Percentiles rank a stretch among this genome's conserved stretches.
These are phyloP conservation scores for Akanthomyces muscarius DNA, from an alignment of 2,329 filamentous ascomycete genomes.

Conservation along the genomic window DNA sequence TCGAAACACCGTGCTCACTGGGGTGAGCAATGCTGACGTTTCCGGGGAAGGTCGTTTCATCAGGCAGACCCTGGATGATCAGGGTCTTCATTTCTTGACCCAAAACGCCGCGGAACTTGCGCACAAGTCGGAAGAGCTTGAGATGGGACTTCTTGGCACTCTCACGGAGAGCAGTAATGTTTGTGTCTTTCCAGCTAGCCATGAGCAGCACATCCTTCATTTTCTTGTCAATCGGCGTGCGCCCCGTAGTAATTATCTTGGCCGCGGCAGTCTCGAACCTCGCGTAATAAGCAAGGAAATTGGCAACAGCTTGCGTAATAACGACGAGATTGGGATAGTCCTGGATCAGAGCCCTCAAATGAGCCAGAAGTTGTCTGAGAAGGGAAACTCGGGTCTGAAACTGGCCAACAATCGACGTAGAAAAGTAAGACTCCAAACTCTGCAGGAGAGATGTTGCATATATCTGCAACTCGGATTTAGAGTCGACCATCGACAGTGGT, in stretches of 20 bases:
- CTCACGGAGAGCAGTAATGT: conserved; percentile 82
- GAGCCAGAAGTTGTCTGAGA: conserved; percentile 59
- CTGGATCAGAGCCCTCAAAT: conserved; percentile 58
- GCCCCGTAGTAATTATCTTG: conserved; percentile 63
- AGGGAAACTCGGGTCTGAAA: conserved; percentile 69
- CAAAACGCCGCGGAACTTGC: conserved; percentile 80
- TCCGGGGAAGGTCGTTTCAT: conserved; percentile 35
- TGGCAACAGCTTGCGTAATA: conserved; percentile 63
- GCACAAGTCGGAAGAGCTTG: conserved; percentile 85
- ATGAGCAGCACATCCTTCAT: conserved; percentile 91
- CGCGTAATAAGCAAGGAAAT: conserved; percentile 72
- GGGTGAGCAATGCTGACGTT: neutral
- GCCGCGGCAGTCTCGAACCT: conserved; percentile 65
- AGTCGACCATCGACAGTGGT: conserved; percentile 61
- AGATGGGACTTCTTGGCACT: conserved; percentile 87
- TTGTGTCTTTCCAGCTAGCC: conserved; percentile 97
- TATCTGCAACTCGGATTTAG: conserved; percentile 52
- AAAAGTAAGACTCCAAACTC: conserved; percentile 76
- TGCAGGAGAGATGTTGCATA: conserved; percentile 69
- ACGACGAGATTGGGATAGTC: conserved; percentile 56
- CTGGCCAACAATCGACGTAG: conserved; percentile 75
- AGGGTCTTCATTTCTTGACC: conserved; percentile 69
- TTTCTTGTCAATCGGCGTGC: conserved; percentile 75
- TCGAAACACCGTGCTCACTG: neutral
- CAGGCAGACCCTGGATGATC: conserved; percentile 55